A percentile compares a stretch with the other conserved stretches of the same genome.
These are phyloP conservation scores for Boletus bicolor DNA, from an alignment of 768 basidiomycete genomes.

Conservation along the genomic window DNA sequence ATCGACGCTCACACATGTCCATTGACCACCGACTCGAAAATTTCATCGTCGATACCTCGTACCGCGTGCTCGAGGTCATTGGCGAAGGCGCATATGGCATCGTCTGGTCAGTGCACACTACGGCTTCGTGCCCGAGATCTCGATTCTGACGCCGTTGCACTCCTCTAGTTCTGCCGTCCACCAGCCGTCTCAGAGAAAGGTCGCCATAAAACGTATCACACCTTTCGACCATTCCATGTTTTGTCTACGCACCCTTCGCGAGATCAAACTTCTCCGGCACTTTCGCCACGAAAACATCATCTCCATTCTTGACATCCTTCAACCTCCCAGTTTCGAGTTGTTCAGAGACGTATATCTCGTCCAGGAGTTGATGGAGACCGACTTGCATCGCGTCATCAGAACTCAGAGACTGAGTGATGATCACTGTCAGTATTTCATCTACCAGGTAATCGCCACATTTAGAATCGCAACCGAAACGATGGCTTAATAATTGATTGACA, in stretches of 20 bases:
- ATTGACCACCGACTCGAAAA: constrained; percentile 35
- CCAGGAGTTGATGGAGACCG: constrained; percentile 85
- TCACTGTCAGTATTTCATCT: constrained; percentile 96
- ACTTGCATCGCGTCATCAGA: constrained; percentile 93
- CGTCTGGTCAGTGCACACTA: constrained; percentile 53
- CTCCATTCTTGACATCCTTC: constrained; percentile 90
- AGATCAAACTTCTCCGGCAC: constrained; percentile 91
- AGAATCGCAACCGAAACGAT: neutral
- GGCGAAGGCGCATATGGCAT: constrained; percentile 96
- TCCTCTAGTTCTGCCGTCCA: constrained; percentile 66
- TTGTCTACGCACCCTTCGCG: constrained; percentile 75
- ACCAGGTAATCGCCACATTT: constrained; percentile 58
- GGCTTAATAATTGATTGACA: constrained; percentile 4
- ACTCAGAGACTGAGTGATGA: constrained; percentile 94
- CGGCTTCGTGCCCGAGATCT: neutral
- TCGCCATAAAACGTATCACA: constrained; percentile 94
- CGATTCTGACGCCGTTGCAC: constrained; percentile 4
- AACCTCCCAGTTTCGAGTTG: constrained; percentile 66
- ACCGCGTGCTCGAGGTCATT: constrained; percentile 78
- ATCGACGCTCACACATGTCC: constrained; percentile 11
- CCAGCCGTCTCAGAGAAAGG: constrained; percentile 71
- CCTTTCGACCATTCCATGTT: constrained; percentile 97
- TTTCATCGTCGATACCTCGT: constrained; percentile 53
- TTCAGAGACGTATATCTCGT: constrained; percentile 85
- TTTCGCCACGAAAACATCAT: constrained; percentile 89